Evolutionary conservation across 2,329 filamentous ascomycete genomes (phyloP).

Genomic region (Colletotrichum sp.): DNA sequence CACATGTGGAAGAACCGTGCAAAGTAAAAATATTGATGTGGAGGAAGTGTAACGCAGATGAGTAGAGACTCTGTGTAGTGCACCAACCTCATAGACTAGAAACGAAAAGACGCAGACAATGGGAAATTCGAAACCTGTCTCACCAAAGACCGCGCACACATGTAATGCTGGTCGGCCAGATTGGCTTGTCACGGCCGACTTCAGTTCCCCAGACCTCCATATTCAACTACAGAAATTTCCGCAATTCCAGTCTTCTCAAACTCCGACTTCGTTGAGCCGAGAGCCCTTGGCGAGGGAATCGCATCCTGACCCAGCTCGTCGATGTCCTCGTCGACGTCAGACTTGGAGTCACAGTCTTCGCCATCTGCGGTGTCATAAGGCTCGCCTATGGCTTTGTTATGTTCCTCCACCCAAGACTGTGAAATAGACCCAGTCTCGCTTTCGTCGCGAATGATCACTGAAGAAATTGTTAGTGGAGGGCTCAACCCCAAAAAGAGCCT

Average conservation of each 20-base stretch:
- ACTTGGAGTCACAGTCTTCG: background rate
- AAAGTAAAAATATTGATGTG: too few species aligned
- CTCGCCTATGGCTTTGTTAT: background rate
- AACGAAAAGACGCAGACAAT: too few species aligned
- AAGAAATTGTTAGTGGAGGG: background rate
- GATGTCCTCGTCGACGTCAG: background rate
- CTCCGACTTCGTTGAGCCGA: background rate
- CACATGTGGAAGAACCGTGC: too few species aligned
- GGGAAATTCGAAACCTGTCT: too few species aligned
- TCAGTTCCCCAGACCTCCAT: background rate
- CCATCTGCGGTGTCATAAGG: background rate
- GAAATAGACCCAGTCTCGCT: background rate
- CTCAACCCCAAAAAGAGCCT: accelerated
- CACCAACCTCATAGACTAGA: too few species aligned
- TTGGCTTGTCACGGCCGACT: too few species aligned
- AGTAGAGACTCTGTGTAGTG: too few species aligned
- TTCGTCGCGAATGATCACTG: background rate
- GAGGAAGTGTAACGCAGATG: too few species aligned
- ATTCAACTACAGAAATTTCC: background rate
- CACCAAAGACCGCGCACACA: too few species aligned
- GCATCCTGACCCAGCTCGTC: background rate
- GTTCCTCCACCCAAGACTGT: background rate
- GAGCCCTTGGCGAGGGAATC: background rate
- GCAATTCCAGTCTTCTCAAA: background rate
- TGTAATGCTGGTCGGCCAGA: too few species aligned